Conservation (phyloP, 2,329 filamentous ascomycete genomes). For the Blastomyces percursus region DNA sequence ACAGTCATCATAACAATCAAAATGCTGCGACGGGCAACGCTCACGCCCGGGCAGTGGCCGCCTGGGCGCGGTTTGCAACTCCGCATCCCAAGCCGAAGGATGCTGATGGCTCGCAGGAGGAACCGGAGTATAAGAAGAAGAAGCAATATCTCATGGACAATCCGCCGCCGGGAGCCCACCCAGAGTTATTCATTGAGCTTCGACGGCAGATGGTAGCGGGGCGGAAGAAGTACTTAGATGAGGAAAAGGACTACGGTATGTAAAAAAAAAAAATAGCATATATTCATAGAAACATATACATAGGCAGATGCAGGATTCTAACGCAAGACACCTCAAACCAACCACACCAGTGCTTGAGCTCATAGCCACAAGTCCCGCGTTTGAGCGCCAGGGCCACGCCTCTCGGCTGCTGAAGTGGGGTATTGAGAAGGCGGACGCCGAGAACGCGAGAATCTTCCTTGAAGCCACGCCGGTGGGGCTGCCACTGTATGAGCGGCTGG, state of each 20-base stretch:
- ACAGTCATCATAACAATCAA: not conserved
- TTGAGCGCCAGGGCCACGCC: slow-evolving; percentile 4
- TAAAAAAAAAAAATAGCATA: not conserved
- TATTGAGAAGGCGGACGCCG: slow-evolving; percentile 6
- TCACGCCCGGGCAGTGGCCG: not conserved
- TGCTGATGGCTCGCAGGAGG: not conserved
- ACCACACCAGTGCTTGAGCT: slow-evolving; percentile 5
- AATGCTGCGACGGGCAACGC: not conserved
- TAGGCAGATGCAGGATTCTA: not conserved
- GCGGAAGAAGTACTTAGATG: slow-evolving; percentile 6
- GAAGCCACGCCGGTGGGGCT: slow-evolving; percentile 4
- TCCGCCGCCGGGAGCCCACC: not conserved
- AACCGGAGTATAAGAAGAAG: not conserved
- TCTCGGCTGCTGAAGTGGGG: slow-evolving; percentile 1
- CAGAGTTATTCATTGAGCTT: not conserved
- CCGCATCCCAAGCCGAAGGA: not conserved
- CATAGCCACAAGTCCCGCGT: slow-evolving; percentile 1
- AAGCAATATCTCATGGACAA: slow-evolving; percentile 1
- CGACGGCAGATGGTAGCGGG: not conserved
- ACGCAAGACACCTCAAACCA: not conserved
- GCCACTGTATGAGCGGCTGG: slow-evolving; percentile 5
- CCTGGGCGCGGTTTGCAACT: not conserved
- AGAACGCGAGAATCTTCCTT: slow-evolving; percentile 3
- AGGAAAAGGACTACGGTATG: slow-evolving; percentile 8
- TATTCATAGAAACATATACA: not conserved